Percentiles rank a stretch among this genome's conserved stretches.
Conservation (phyloP, 2,329 filamentous ascomycete genomes). For the Fusarium anguioides region DNA sequence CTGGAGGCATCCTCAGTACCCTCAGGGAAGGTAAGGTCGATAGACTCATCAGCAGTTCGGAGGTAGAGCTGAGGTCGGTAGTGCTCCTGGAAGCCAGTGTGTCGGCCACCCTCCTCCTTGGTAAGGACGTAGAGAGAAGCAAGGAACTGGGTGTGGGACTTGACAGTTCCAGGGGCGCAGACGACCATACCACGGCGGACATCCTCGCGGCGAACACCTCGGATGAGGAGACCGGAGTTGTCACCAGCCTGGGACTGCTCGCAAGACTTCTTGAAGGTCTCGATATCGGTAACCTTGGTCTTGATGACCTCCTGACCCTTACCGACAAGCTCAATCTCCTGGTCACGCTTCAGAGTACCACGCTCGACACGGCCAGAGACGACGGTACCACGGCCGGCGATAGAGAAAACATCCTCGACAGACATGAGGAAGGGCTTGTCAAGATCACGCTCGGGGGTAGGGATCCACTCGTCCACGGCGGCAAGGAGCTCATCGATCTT, state of each 20-base stretch:
- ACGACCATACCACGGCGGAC: constrained; percentile 95
- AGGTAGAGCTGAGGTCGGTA: constrained; percentile 98
- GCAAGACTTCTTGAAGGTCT: constrained; percentile 99
- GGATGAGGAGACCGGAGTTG: constrained; percentile 96
- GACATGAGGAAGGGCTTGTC: constrained; percentile 99
- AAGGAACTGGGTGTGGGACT: constrained; percentile 91
- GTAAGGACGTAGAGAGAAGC: constrained; percentile 95
- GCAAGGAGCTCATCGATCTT: constrained; percentile 93
- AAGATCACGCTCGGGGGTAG: constrained; percentile 90
- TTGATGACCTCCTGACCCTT: constrained; percentile 86
- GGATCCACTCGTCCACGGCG: constrained; percentile 95
- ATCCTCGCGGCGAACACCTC: constrained; percentile 96
- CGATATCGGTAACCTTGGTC: constrained; percentile 99
- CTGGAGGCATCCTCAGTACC: constrained; percentile 75
- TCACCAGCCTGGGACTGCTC: constrained; percentile 96
- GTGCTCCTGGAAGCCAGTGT: constrained; percentile 95
- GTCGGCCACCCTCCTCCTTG: constrained; percentile 97
- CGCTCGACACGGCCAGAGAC: constrained; percentile 98
- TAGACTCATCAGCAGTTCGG: constrained; percentile 86
- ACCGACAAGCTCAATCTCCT: constrained; percentile 93
- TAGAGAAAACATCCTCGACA: constrained; percentile 92
- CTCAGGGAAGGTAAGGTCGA: constrained; percentile 87
- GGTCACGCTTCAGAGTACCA: constrained; percentile 91
- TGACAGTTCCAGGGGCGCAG: constrained; percentile 82
- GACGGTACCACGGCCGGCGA: constrained; percentile 93